Evolutionary conservation across 2,329 filamentous ascomycete species (phyloP).

Genomic region (Ophiostoma australiae): DNA sequence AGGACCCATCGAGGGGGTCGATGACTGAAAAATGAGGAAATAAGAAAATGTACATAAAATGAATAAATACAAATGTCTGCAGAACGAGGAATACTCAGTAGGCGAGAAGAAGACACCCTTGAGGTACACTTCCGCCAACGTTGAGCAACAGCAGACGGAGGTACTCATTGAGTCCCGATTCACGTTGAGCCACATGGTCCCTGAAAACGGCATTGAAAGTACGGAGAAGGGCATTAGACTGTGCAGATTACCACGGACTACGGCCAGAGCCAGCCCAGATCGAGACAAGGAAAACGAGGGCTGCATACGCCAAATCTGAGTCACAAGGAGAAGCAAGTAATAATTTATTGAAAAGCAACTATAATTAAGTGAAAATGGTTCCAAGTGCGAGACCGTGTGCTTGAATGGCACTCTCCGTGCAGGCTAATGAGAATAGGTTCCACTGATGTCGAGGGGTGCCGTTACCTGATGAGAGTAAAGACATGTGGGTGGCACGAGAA

Average conservation of each 20-base stretch:
- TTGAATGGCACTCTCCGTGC: conserved; percentile 4
- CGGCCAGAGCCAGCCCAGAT: conserved; percentile 18
- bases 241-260: conserved; percentile 6
- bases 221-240: conserved; percentile 2
- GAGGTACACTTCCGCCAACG: not conserved
- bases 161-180: not conserved
- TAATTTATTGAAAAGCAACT: not conserved
- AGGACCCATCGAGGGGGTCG: not conserved
- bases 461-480: not conserved
- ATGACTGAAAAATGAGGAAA: not conserved
- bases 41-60: not conserved
- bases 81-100: not conserved
- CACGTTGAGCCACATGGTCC: not conserved
- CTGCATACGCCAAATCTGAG: conserved; percentile 19
- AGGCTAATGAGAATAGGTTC: not conserved
- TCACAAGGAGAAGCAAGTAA: conserved; percentile 15
- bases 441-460: not conserved
- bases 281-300: conserved; percentile 18
- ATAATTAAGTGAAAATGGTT: not conserved
- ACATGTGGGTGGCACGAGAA: not conserved
- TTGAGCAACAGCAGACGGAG: not conserved
- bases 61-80: not conserved
- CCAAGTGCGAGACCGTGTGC: not conserved
- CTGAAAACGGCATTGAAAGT: conserved; percentile 1
- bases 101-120: not conserved